Evolutionary conservation across 78 protist species (phyloP).

Genomic region (Isochrysis galbana): DNA sequence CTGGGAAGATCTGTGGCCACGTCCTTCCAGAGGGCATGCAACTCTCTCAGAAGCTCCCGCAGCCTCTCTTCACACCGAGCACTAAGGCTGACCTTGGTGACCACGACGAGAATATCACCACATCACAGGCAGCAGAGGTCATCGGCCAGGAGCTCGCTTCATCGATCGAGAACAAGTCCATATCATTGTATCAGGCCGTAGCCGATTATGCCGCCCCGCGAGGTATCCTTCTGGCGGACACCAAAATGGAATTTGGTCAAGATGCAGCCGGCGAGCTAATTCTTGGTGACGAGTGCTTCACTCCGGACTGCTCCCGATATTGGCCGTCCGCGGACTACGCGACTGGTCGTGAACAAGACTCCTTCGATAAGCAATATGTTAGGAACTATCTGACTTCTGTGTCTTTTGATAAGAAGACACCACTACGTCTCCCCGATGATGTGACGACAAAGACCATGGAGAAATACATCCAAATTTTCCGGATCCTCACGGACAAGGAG

Average conservation of each 20-base stretch:
- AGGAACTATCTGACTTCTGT: constrained; percentile 50
- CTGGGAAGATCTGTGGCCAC: constrained; percentile 49
- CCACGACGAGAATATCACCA: constrained; percentile 69
- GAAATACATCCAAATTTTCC: constrained; percentile 50
- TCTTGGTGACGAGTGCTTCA: constrained; percentile 62
- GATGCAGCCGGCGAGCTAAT: constrained; percentile 16
- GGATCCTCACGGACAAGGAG: constrained; percentile 40
- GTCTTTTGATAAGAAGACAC: constrained; percentile 51
- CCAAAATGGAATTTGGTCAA: constrained; percentile 68
- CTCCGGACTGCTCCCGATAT: constrained; percentile 69
- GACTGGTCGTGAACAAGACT: neutral
- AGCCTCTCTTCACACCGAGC: constrained; percentile 65
- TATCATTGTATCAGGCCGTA: constrained; percentile 12
- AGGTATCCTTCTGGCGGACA: constrained; percentile 56
- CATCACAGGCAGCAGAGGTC: too few relatives aligned
- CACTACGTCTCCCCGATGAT: constrained; percentile 40
- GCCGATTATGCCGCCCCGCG: neutral
- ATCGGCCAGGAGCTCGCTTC: too few relatives aligned
- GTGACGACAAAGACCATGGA: neutral
- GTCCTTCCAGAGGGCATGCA: constrained; percentile 48
- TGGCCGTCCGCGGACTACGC: constrained; percentile 51
- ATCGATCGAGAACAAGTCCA: neutral
- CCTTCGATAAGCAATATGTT: constrained; percentile 54
- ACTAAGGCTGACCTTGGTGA: constrained; percentile 66
- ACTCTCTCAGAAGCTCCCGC: constrained; percentile 38